Conservation (phyloP, 305 asterid species). For the Caryopteris hybrid region DNA sequence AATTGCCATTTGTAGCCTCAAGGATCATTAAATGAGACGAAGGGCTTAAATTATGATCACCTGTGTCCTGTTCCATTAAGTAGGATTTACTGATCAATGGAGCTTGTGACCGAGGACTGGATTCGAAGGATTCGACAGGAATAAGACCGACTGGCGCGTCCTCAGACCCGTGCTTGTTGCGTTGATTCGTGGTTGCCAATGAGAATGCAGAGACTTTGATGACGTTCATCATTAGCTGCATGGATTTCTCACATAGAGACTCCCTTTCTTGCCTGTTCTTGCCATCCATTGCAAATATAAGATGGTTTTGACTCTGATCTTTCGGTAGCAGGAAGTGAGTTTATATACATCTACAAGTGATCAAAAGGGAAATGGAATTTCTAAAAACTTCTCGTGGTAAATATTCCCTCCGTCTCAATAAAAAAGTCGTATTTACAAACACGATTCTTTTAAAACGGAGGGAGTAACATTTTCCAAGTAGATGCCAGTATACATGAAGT, state of each 20-base stretch:
- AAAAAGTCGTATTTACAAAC: too few species aligned
- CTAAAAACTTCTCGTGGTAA: background rate
- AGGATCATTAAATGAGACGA: background rate
- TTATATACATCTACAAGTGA: background rate
- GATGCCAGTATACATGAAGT: background rate
- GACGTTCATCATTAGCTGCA: slow-evolving; percentile 22
- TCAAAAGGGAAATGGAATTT: background rate
- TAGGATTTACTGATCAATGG: background rate
- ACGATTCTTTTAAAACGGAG: too few species aligned
- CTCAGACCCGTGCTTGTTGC: background rate
- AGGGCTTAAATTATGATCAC: background rate
- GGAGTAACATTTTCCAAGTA: too few species aligned
- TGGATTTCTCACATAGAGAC: slow-evolving; percentile 29
- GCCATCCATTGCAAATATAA: slow-evolving; percentile 5
- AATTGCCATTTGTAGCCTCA: too few species aligned
- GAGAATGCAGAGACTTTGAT: slow-evolving; percentile 32
- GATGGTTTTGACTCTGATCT: too few species aligned
- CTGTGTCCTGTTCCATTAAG: slow-evolving; percentile 16
- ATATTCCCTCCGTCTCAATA: too few species aligned
- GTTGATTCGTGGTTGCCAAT: slow-evolving; percentile 17
- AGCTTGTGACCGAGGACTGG: slow-evolving; percentile 13
- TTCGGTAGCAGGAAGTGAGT: background rate
- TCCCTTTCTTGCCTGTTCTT: slow-evolving; percentile 2
- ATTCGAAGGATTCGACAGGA: slow-evolving; percentile 2
- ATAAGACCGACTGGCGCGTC: background rate